phyloP scores from a whole-genome alignment of 108 stramenopile species.

The Ochromonas danica region DNA sequence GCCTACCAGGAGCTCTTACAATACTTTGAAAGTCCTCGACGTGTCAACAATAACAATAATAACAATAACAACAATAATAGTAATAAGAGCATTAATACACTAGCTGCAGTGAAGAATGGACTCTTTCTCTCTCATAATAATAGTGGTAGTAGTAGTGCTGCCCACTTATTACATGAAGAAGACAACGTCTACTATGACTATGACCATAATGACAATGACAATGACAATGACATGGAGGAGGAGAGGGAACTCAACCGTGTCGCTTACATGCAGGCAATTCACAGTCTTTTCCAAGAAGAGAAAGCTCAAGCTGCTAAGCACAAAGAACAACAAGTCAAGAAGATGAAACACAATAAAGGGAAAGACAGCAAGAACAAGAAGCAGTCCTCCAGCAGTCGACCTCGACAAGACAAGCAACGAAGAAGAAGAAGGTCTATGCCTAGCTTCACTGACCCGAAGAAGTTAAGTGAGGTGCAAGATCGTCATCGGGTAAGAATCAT shows the following conservation, averaged over 20 bases:
- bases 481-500: neutral
- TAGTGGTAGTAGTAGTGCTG: neutral
- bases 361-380: too few relatives aligned
- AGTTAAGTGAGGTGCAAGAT: too few relatives aligned
- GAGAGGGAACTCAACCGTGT: too few relatives aligned
- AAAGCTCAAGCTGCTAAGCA: too few relatives aligned
- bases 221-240: neutral
- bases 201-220: neutral
- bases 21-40: neutral
- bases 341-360: too few relatives aligned
- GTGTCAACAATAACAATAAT: conserved; percentile 1
- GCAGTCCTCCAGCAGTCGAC: too few relatives aligned
- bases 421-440: too few relatives aligned
- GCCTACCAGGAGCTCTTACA: neutral
- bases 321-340: too few relatives aligned
- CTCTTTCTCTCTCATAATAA: neutral
- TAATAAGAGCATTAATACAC: neutral
- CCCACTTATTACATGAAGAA: neutral
- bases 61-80: neutral
- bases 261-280: too few relatives aligned
- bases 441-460: too few relatives aligned
- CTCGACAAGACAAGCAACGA: neutral
- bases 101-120: neutral
- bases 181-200: neutral
- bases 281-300: too few relatives aligned